These are phyloP conservation scores for Magnusiomyces tetraspermus DNA, from an alignment of 1,139 yeast genomes.

Conservation along the genomic window DNA sequence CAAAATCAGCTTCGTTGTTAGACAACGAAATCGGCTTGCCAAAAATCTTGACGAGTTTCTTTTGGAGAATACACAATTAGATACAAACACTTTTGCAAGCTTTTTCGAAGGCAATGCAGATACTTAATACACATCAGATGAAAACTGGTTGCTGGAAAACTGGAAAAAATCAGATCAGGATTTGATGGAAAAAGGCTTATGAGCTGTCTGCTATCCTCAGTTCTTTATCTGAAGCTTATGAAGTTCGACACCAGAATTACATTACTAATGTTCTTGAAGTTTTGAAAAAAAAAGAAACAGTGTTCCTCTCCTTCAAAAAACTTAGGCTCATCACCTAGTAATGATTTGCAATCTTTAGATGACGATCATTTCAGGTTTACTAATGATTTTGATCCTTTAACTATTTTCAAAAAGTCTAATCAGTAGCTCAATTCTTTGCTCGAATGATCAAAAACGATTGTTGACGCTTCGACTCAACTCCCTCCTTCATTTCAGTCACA, in stretches of 20 bases:
- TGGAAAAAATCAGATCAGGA: conserved; percentile 15
- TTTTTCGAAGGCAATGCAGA: not conserved
- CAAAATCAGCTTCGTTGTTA: conserved; percentile 39
- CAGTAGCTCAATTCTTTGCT: conserved; percentile 1
- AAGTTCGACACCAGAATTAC: conserved; percentile 17
- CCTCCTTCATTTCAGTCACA: conserved; percentile 25
- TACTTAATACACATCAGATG: not conserved
- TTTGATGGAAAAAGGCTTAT: conserved; percentile 21
- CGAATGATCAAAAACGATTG: not conserved
- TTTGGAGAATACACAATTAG: not conserved
- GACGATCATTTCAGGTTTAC: not conserved
- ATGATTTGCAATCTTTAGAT: not conserved
- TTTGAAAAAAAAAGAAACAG: conserved; percentile 1
- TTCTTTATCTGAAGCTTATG: conserved; percentile 20
- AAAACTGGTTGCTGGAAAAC: not conserved
- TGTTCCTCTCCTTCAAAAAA: not conserved
- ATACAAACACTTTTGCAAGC: not conserved
- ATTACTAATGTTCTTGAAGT: conserved; percentile 11
- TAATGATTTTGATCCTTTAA: not conserved
- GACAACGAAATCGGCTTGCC: conserved; percentile 23
- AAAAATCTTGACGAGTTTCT: not conserved
- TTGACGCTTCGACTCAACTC: conserved; percentile 4
- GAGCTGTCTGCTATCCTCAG: conserved; percentile 21
- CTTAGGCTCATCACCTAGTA: not conserved
- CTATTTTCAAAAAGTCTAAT: not conserved